Evolutionary conservation across 1,139 yeast species (phyloP).

Genomic region (Wickerhamomyces sp.): DNA sequence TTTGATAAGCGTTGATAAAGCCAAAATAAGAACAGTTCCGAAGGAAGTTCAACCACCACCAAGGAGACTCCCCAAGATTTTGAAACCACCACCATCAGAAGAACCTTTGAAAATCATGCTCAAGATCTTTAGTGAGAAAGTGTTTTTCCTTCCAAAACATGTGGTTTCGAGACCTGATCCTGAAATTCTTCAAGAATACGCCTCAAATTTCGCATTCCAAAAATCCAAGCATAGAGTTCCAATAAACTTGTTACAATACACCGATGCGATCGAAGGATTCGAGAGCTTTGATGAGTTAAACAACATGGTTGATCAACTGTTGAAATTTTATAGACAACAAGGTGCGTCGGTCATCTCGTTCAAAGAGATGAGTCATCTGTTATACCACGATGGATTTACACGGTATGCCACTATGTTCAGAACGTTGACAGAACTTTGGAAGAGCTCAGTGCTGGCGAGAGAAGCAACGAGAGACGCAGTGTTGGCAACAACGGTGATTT

Average conservation of each 20-base stretch:
- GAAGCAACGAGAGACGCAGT: constrained; percentile 10
- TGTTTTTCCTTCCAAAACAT: neutral
- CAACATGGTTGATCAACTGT: constrained; percentile 45
- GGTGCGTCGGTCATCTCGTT: constrained; percentile 22
- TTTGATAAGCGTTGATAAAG: constrained; percentile 1
- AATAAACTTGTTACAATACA: constrained; percentile 26
- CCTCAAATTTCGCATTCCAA: constrained; percentile 9
- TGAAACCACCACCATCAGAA: neutral
- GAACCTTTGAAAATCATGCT: neutral
- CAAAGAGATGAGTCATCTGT: constrained; percentile 1
- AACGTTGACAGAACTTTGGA: constrained; percentile 6
- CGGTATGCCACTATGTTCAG: constrained; percentile 1
- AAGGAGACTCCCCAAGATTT: neutral
- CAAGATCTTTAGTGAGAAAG: neutral
- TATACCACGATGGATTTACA: neutral
- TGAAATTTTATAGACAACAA: constrained; percentile 30
- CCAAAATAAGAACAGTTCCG: neutral
- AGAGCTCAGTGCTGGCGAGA: constrained; percentile 7
- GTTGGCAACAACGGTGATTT: constrained; percentile 8
- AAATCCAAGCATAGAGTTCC: constrained; percentile 10
- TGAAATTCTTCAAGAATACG: constrained; percentile 14
- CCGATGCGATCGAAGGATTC: constrained; percentile 18
- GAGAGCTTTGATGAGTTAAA: constrained; percentile 39
- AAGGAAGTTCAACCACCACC: neutral
- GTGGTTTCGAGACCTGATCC: constrained; percentile 1